Conservation (phyloP, 2,329 filamentous ascomycete genomes). For the Diplodia scrobiculata region DNA sequence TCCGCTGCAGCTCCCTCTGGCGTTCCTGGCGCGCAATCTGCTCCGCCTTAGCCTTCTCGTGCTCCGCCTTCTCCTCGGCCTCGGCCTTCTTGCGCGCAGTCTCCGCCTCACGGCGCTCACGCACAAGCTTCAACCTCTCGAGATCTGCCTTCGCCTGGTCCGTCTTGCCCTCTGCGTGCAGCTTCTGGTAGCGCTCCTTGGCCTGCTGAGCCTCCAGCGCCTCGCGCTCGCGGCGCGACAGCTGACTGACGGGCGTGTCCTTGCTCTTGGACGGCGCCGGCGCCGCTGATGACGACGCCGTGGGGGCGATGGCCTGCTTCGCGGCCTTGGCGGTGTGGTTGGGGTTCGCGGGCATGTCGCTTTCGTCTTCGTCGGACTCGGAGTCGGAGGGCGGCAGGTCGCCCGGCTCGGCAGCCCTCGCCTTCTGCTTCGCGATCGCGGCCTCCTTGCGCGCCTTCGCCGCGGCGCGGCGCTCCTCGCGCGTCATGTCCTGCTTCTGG, state of each 20-base stretch:
- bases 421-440: constrained; percentile 75
- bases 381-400: constrained; percentile 77
- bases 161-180: constrained; percentile 94
- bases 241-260: constrained; percentile 51
- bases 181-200: constrained; percentile 85
- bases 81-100: constrained; percentile 76
- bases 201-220: constrained; percentile 83
- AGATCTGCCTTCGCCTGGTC: constrained; percentile 91
- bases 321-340: constrained; percentile 73
- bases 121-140: constrained; percentile 77
- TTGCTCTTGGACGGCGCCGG: constrained; percentile 58
- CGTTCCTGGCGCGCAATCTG: constrained; percentile 52
- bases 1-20: constrained; percentile 52
- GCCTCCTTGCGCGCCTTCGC: constrained; percentile 91
- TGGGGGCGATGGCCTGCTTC: constrained; percentile 64
- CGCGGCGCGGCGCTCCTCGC: constrained; percentile 82
- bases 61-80: constrained; percentile 54
- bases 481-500: constrained; percentile 62
- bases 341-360: constrained; percentile 80
- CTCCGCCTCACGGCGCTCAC: constrained; percentile 83
- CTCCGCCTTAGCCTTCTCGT: constrained; percentile 60
- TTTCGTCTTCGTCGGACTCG: constrained; percentile 60
- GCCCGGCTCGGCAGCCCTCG: constrained; percentile 73
- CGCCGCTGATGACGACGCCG: constrained; percentile 54
- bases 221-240: constrained; percentile 71